phyloP scores from a whole-genome alignment of 2,329 filamentous ascomycete species.

The Onygenales sp. region DNA sequence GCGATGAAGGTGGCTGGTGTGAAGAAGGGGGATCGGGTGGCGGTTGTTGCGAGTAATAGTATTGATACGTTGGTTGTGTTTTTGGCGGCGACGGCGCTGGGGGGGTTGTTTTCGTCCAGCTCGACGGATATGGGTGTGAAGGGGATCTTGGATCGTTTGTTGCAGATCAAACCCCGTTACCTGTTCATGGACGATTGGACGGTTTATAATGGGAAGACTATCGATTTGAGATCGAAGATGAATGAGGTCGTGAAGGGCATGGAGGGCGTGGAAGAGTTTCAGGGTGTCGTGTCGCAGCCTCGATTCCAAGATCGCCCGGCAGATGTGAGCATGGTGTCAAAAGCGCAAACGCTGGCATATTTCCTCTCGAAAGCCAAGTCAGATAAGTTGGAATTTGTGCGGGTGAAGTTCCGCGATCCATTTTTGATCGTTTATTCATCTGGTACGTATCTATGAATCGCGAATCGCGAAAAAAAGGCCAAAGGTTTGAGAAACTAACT shows the following conservation, averaged over 20 bases:
- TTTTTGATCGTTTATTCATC: conserved; percentile 69
- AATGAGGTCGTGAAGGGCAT: conserved; percentile 55
- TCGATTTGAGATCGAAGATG: conserved; percentile 67
- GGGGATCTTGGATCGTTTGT: conserved; percentile 63
- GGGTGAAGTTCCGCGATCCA: conserved; percentile 62
- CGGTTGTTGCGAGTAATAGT: conserved; percentile 65
- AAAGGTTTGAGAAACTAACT: background rate
- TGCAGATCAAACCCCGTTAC: conserved; percentile 66
- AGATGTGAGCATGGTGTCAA: conserved; percentile 48
- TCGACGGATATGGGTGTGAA: conserved; percentile 78
- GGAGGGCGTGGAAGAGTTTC: conserved; percentile 49
- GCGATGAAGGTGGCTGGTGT: conserved; percentile 61
- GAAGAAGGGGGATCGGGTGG: conserved; percentile 61
- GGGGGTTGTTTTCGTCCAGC: conserved; percentile 64
- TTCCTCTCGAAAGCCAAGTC: conserved; percentile 27
- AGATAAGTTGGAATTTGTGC: conserved; percentile 44
- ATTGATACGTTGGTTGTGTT: conserved; percentile 65
- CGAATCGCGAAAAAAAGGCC: background rate
- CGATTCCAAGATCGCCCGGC: conserved; percentile 50
- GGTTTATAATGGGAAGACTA: conserved; percentile 67
- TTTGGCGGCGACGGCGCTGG: conserved; percentile 59
- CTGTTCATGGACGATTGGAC: conserved; percentile 78
- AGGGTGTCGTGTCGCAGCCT: conserved; percentile 55
- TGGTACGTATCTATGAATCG: conserved; percentile 31
- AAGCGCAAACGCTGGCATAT: conserved; percentile 28